A percentile compares a stretch with the other conserved stretches of the same genome.
Conservation (phyloP, 1,139 yeast species). For the Wickerhamiella pararugosa region DNA sequence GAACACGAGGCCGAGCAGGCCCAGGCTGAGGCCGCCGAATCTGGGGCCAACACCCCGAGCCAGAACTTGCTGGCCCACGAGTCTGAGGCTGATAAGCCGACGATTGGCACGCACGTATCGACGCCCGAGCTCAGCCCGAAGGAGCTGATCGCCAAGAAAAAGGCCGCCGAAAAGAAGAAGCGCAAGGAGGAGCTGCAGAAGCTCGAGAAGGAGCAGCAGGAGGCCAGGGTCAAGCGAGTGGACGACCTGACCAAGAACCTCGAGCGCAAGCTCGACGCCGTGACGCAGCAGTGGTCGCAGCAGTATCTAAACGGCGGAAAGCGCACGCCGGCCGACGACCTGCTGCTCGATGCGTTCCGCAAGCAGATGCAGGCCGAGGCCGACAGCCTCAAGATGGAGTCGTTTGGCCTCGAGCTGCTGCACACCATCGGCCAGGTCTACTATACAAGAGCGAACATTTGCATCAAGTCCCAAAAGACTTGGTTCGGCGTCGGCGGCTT, state of each 20-base stretch:
- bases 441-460: conserved; percentile 46
- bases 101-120: no score
- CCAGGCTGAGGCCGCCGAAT: background rate
- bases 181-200: conserved; percentile 45
- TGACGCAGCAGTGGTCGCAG: conserved; percentile 39
- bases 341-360: conserved; percentile 52
- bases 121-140: conserved; percentile 1
- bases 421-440: conserved; percentile 77
- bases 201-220: conserved; percentile 62
- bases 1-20: conserved; percentile 32
- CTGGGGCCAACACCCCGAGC: background rate
- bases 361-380: conserved; percentile 70
- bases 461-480: conserved; percentile 46
- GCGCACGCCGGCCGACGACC: conserved; percentile 48
- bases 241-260: conserved; percentile 49
- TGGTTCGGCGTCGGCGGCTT: conserved; percentile 75
- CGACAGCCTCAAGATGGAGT: conserved; percentile 78
- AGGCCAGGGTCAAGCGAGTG: conserved; percentile 59
- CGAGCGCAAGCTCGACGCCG: conserved; percentile 49
- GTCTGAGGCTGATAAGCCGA: no score
- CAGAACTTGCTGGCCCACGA: background rate
- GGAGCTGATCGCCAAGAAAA: conserved; percentile 15
- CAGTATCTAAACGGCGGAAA: conserved; percentile 1
- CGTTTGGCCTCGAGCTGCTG: conserved; percentile 80
- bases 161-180: conserved; percentile 31